Conservation (phyloP, 768 basidiomycete genomes). For the Lentinula sp. region DNA sequence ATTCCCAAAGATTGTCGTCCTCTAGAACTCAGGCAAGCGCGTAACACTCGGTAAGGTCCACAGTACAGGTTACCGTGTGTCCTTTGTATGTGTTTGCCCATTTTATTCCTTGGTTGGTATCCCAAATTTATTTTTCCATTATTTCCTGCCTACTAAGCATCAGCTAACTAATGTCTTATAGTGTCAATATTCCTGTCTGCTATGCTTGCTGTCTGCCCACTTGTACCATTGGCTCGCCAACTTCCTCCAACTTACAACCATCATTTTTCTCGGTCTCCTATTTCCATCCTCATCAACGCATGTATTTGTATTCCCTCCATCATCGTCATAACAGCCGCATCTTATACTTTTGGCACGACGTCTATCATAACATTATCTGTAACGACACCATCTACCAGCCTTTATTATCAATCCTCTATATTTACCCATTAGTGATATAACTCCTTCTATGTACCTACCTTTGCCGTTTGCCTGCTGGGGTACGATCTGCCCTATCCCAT, state of each 20-base stretch:
- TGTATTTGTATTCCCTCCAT: slow-evolving; percentile 1
- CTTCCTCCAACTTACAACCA: not conserved
- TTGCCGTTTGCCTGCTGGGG: not conserved
- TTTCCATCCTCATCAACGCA: not conserved
- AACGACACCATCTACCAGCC: not conserved
- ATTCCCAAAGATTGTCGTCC: not conserved
- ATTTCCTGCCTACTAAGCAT: not conserved
- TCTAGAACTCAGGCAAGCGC: not conserved
- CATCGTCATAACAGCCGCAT: not conserved
- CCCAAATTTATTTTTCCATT: not conserved
- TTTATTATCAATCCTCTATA: not conserved
- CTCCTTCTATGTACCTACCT: not conserved
- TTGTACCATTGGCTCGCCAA: not conserved
- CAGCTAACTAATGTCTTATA: not conserved
- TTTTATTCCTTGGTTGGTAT: not conserved
- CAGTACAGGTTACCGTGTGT: not conserved
- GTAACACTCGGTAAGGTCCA: not conserved
- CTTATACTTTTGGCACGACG: not conserved
- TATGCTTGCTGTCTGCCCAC: not conserved
- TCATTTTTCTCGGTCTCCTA: not conserved
- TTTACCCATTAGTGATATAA: not conserved
- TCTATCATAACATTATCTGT: not conserved
- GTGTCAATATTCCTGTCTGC: not conserved
- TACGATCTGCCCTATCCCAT: too few species aligned
- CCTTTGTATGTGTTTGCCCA: not conserved